These are phyloP conservation scores for Vigna mungo DNA, from an alignment of 306 rosid genomes.

Conservation along the genomic window DNA sequence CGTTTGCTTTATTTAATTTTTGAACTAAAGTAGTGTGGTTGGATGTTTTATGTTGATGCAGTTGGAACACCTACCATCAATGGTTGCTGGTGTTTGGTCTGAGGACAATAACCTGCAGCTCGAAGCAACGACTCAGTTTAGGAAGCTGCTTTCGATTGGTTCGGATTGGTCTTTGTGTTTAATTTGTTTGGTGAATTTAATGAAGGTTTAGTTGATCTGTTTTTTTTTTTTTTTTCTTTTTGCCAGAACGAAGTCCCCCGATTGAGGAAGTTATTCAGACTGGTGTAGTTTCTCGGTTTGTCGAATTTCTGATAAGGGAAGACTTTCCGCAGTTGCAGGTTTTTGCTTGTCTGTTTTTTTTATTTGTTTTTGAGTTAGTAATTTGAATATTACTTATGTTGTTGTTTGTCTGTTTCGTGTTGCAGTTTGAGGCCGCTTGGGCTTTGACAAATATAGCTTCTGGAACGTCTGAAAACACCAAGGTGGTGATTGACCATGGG, in stretches of 20 bases:
- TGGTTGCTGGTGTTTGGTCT: conserved; percentile 92
- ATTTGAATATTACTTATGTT: background rate
- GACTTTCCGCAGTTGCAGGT: conserved; percentile 98
- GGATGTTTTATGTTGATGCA: conserved; percentile 50
- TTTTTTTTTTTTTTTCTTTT: conserved; percentile 9
- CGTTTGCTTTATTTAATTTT: background rate
- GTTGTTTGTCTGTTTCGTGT: conserved; percentile 10
- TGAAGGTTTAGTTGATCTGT: background rate
- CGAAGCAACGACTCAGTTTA: conserved; percentile 92
- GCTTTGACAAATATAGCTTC: conserved; percentile 98
- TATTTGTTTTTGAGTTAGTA: background rate
- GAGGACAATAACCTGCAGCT: conserved; percentile 80
- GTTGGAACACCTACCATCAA: conserved; percentile 91
- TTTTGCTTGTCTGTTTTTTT: background rate
- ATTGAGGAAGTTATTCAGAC: conserved; percentile 97
- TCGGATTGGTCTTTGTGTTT: conserved; percentile 35
- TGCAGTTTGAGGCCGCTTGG: conserved; percentile 99
- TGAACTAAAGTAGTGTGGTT: conserved; percentile 20
- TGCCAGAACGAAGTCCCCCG: conserved; percentile 87
- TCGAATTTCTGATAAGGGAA: conserved; percentile 88
- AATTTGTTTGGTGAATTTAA: background rate
- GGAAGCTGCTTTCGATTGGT: conserved; percentile 98
- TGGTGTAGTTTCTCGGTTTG: conserved; percentile 95
- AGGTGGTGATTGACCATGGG: conserved; percentile 91
- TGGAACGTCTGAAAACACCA: conserved; percentile 97